Evolutionary conservation across 257 asterid genomes (phyloP), one percentile per base, ranked within the genome.

Genomic region (Haberlea rhodopensis): DNA sequence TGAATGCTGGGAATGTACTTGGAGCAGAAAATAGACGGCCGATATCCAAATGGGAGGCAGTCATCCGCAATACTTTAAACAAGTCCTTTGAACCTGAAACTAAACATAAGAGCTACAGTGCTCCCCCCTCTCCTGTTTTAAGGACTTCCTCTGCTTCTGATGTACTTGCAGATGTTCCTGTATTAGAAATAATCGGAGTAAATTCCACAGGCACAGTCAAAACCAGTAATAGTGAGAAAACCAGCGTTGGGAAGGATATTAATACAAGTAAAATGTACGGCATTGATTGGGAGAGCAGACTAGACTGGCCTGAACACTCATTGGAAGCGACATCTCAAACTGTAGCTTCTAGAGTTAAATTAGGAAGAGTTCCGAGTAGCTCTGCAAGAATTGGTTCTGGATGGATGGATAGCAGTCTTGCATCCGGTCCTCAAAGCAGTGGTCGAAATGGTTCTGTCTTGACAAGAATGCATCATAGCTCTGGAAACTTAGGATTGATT

Each of bases 251-350:
- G 27, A 73, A 79, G 54, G 65, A 68, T 53, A 49, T 73, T 32
- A 72, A 62, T 56, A 66, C 80, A 32, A 76, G 71, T 52, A 67
- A 76, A 53, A 72, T 77, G 43, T 62, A 62, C 52, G 81, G 82
- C 19, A 19, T 52, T 57, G 75, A 72, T 18, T 65, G 60, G 62
- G 68, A 67, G 23, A 69, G 63, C 75, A 74, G 79, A 72, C 66
- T 91, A 72, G 86, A 81, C 63, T 91, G 98, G 98, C 98, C 98
- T 4, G 98, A 91, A 66, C 88, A 74, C 63, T 80, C 98, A 16
- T 70, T 91, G 54, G 98, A 91, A 43, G 80, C 82, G 25, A 60
- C 81, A 4, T 58, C 94, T 32, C 91, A 80, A 58, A 66, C 75
- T 70, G 77, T 74, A 57, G 75, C 88, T 15, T 80, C 95, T 2